Evolutionary conservation across 2,329 filamentous ascomycete genomes (phyloP), one percentile per base, ranked within the genome.

Genomic region (Venturia carpophila): DNA sequence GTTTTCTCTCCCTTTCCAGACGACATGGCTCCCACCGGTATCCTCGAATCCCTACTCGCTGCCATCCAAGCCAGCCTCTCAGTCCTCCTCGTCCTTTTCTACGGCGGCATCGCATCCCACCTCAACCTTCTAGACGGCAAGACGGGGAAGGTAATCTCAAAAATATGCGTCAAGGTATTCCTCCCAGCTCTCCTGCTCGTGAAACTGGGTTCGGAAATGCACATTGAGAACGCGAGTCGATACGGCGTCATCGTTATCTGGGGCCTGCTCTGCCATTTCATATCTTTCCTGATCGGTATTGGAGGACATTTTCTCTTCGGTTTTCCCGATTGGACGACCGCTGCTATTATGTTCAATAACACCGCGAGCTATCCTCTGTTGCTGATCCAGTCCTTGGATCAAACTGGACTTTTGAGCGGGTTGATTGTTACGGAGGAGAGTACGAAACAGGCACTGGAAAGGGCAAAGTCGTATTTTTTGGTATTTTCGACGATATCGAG

Each of bases 301-400:
- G 55, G 74, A 6, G 71, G 79, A 4, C 79, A 78, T 3, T 75
- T 74, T 30, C 64, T 78, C 19, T 79, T 84, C 67, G 78, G 77
- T 27, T 75, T 84, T 4, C 83, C 82, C 1, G 71, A 74, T 21
- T 84, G 82, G 82, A 78, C 80, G 1, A 80, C 81, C 3, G 81
- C 80, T 3, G 80, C 82, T 0, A 76, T 83, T 45, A 76, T 79
- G 47, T 84, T 84, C 74, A 84, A 85, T 71, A 84, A 84, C 70
- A 84, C 82, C 0, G 84, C 81, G 0, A 80, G 79, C 17, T 75
- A 83, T 1, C 81, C 81, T 0, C 74, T 84, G 13, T 73, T 84
- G 4, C 75, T 84, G 1, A 75, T 83, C 3, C 77, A 82, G 71
- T 80, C 82, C 3, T 74, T 85, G 37, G 76, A 80, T 52, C 75